Evolutionary conservation across 1,284 basidiomycete species (phyloP), one percentile per base, ranked within the genome.

Genomic region (Fistulinella staudtii): DNA sequence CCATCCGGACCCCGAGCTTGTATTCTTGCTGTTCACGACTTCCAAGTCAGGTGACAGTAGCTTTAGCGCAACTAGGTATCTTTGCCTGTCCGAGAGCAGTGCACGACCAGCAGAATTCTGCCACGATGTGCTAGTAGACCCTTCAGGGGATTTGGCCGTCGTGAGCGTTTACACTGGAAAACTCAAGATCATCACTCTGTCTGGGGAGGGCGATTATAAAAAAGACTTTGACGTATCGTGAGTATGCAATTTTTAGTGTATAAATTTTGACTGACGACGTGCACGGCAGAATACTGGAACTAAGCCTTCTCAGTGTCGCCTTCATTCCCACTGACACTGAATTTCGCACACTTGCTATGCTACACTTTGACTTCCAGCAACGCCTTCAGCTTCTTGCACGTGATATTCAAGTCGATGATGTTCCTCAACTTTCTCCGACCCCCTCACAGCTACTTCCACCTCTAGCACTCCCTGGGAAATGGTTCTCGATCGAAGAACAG

Each of bases 221-320:
- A 59, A 65, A 6, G 75, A 83, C 27, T 80, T 79, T 49, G 85
- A 89, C 56, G 71, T 75, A 46, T 73, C 76, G 87, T 89, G 56
- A 54, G 83, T 71, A 43, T 41, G 8, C 40, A 22, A 18, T 40
- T 17, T 45, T 8, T 30, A 36, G 13, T 33, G n/a, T 14, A 18
- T 15, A 31, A 29, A 36, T 10, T 15, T 3, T 28, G 14, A 18
- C 46, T 63, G 18, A 61, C 36, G 10, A 25, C 9, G 37, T 20
- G 5, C 31, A 14, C 29, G 13, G 21, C 52, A 93, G 89, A 41
- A 61, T 91, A 29, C 76, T 80, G 6, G 89, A 93, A 56, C 67
- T 88, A 45, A 90, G 84, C 54, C 67, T 94, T 3, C 70, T 92
- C 17, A 77, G 82, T 13, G 58, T 92, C 17, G 70, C 77, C 2